These are phyloP conservation scores for Sugiyamaella paludigena DNA, from an alignment of 1,139 yeast species.

Conservation along the genomic window DNA sequence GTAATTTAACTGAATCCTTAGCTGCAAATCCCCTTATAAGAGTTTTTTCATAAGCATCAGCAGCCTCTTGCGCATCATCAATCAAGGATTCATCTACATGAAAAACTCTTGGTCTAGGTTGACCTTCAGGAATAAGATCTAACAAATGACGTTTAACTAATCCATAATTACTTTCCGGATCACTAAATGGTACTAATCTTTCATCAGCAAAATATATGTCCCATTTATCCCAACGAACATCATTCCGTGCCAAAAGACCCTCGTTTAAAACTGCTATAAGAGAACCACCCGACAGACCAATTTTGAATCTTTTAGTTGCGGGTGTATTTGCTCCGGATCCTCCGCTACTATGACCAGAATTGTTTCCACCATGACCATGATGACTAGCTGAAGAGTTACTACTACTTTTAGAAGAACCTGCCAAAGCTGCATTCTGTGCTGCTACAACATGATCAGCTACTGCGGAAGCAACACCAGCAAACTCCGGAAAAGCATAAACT, in stretches of 20 bases:
- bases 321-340: background rate
- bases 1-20: constrained; percentile 91
- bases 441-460: constrained; percentile 89
- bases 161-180: constrained; percentile 85
- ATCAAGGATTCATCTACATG: constrained; percentile 79
- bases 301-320: constrained; percentile 60
- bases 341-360: constrained; percentile 1
- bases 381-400: constrained; percentile 1
- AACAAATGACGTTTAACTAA: constrained; percentile 78
- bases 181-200: constrained; percentile 84
- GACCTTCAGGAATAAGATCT: constrained; percentile 53
- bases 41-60: constrained; percentile 85
- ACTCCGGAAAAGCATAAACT: constrained; percentile 85
- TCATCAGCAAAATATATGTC: constrained; percentile 96
- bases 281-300: constrained; percentile 93
- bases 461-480: constrained; percentile 88
- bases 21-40: constrained; percentile 90
- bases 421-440: constrained; percentile 70
- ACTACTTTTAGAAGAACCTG: constrained; percentile 14
- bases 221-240: constrained; percentile 91
- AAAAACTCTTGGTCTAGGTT: constrained; percentile 65
- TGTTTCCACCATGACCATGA: background rate
- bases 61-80: constrained; percentile 89
- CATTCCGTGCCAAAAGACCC: constrained; percentile 72
- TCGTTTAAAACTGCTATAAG: constrained; percentile 79